Evolutionary conservation across 2,329 filamentous ascomycete species (phyloP).

Genomic region (Penicillium fuscoglaucum): DNA sequence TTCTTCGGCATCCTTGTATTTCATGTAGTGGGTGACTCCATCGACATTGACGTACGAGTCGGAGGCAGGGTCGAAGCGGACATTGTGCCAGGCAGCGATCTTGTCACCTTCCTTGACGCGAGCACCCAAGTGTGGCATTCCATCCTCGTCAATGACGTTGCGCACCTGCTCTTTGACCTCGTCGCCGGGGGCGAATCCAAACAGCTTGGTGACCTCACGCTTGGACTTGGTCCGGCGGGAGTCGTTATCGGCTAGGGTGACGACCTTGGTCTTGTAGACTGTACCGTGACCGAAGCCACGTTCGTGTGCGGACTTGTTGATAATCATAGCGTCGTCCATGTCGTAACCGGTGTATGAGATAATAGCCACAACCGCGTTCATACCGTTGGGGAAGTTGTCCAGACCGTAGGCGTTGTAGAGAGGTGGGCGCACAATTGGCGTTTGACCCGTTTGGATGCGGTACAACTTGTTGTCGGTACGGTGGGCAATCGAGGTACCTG

Average conservation of each 20-base stretch:
- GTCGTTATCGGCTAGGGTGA: conserved; percentile 76
- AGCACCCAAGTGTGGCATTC: conserved; percentile 77
- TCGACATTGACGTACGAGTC: conserved; percentile 81
- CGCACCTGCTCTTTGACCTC: conserved; percentile 70
- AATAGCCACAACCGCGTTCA: conserved; percentile 92
- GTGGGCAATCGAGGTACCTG: conserved; percentile 77
- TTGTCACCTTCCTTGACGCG: conserved; percentile 78
- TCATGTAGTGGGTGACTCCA: conserved; percentile 80
- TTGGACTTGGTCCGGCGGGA: conserved; percentile 64
- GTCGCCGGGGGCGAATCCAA: conserved; percentile 82
- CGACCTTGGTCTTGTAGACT: conserved; percentile 96
- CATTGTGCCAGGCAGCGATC: conserved; percentile 85
- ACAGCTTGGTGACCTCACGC: conserved; percentile 75
- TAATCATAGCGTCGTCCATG: conserved; percentile 99
- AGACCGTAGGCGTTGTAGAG: conserved; percentile 95
- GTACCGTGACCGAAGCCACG: conserved; percentile 93
- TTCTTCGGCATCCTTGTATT: conserved; percentile 89
- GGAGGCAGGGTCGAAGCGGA: conserved; percentile 70
- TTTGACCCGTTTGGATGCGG: conserved; percentile 90
- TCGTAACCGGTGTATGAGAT: conserved; percentile 99
- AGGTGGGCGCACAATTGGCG: conserved; percentile 85
- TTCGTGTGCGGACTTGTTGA: conserved; percentile 96
- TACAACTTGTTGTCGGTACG: conserved; percentile 98
- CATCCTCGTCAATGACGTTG: conserved; percentile 78
- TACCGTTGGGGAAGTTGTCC: conserved; percentile 97